Evolutionary conservation across 805 yeast species (phyloP).

Genomic region (Metschnikowia baotianmanensis): DNA sequence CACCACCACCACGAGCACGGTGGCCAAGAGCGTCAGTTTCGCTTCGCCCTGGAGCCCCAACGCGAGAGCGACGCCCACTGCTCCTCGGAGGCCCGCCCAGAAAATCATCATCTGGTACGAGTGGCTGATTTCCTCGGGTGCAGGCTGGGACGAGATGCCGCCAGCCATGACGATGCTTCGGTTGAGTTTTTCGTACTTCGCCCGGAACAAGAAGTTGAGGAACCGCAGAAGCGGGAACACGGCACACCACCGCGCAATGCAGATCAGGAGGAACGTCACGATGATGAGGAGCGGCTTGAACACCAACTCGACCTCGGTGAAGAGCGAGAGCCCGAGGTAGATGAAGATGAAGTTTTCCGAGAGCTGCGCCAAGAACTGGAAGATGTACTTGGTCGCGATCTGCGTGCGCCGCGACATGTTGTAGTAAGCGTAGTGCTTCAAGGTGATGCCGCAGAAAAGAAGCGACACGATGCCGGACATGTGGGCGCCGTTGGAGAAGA

Average conservation of each 20-base stretch:
- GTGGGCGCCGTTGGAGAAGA: slow-evolving; percentile 97
- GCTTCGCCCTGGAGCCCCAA: slow-evolving; percentile 96
- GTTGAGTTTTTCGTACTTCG: slow-evolving; percentile 47
- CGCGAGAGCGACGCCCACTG: slow-evolving; percentile 98
- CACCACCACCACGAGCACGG: slow-evolving; percentile 94
- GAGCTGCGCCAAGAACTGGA: slow-evolving; percentile 90
- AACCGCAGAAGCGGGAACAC: slow-evolving; percentile 90
- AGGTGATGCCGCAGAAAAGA: slow-evolving; percentile 92
- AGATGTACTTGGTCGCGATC: slow-evolving; percentile 91
- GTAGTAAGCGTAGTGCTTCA: slow-evolving; percentile 94
- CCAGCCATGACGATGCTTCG: slow-evolving; percentile 30
- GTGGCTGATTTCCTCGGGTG: slow-evolving; percentile 88
- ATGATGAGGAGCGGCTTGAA: slow-evolving; percentile 92
- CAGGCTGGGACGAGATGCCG: slow-evolving; percentile 40
- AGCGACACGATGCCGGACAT: slow-evolving; percentile 98
- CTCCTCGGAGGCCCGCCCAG: slow-evolving; percentile 99
- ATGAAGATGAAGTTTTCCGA: slow-evolving; percentile 97
- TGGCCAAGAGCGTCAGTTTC: slow-evolving; percentile 83
- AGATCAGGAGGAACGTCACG: slow-evolving; percentile 83
- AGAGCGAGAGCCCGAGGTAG: slow-evolving; percentile 87
- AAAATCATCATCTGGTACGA: slow-evolving; percentile 98
- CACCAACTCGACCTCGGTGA: slow-evolving; percentile 93
- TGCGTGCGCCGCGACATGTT: slow-evolving; percentile 98
- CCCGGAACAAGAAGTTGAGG: slow-evolving; percentile 73
- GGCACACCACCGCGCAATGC: slow-evolving; percentile 95